Evolutionary conservation across 257 asterid species (phyloP), one percentile per base, ranked within the genome.

Genomic region (Petrea volubilis): DNA sequence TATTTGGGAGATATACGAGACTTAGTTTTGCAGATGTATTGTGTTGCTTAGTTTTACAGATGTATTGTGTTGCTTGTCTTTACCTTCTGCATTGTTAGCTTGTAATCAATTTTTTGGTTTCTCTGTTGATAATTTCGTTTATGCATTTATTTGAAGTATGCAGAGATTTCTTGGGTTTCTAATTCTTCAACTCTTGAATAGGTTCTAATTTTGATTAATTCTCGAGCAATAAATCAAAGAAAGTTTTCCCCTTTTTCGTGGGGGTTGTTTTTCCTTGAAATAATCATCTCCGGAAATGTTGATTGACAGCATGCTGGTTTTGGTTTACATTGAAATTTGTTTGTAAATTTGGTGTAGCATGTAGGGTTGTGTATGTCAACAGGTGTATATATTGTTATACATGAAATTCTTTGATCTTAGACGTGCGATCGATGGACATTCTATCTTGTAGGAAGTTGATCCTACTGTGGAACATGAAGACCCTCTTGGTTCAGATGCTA

Each of bases 381-480:
- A n/a, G n/a, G n/a, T n/a, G n/a, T n/a, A n/a, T n/a, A n/a, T n/a
- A 18, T 21, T 18, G 57, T 28, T 27, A 6, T 25, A 44, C n/a
- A 17, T 44, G 28, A 49, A 29, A 61, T 50, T 63, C 28, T 64
- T 21, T 65, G 40, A 43, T 50, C 66, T 41, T 38, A 56, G 21
- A 10, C 18, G 6, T 46, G 31, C 2, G 1, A 20, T 31, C 68
- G 7, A 47, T 68, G 61, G 65, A 38, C 20, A 14, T 64, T 29
- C 24, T 56, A 46, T 51, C 62, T 28, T 74, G 7, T 80, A 94
- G 99, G 99, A 94, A 88, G 89, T 94, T 60, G 98, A 94, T 85
- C 99, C 99, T 43, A 89, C 65, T 14, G 90, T 88, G 77, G 99
- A 94, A 77, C 83, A 87, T 23, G 98, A 95, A 9, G 96, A 89